Evolutionary conservation across 805 yeast species (phyloP), one percentile per base, ranked within the genome.

Genomic region (Ogataea corticis): DNA sequence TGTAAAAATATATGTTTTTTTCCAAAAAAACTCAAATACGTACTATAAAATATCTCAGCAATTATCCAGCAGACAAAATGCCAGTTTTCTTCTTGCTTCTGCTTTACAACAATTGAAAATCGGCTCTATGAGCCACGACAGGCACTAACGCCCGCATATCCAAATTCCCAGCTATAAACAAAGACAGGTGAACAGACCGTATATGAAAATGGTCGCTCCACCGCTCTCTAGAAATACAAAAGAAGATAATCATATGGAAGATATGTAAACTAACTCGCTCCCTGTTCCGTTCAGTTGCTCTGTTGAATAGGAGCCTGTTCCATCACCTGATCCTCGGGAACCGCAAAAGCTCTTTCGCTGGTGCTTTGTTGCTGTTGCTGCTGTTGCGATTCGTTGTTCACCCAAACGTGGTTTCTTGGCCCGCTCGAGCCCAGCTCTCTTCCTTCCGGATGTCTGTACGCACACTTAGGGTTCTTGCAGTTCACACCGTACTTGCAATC

Each of bases 381-480:
- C 41, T 38, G 40, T n/a, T 33, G 21, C 10, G 61, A 42, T 13
- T 50, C 50, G 14, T 28, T 35, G 39, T 62, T 61, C 29, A 67
- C 61, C 67, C 70, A 67, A 33, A 65, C 68, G 42, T 58, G 53
- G 27, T 44, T 50, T 42, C 61, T 64, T 34, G 58, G 58, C 16
- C 58, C 63, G 17, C 57, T 40, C 12, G 51, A 42, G 36, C 42
- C 42, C 23, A 62, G 61, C 59, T 68, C 71, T 61, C 90, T 76
- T n/a, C 88, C 94, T 46, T 80, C 84, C 12, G 97, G 96, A 66
- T 90, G 97, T 57, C 75, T 76, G 68, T 73, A 90, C 52, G 81
- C 64, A 73, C 97, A 90, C 44, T 74, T 71, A 41, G 72, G 72
- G 64, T 87, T 88, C 56, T 75, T 79, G 69, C 97, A 90, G 50